Evolutionary conservation across 257 asterid species (phyloP), one percentile per base, ranked within the genome.

Genomic region (Ilex asprella): DNA sequence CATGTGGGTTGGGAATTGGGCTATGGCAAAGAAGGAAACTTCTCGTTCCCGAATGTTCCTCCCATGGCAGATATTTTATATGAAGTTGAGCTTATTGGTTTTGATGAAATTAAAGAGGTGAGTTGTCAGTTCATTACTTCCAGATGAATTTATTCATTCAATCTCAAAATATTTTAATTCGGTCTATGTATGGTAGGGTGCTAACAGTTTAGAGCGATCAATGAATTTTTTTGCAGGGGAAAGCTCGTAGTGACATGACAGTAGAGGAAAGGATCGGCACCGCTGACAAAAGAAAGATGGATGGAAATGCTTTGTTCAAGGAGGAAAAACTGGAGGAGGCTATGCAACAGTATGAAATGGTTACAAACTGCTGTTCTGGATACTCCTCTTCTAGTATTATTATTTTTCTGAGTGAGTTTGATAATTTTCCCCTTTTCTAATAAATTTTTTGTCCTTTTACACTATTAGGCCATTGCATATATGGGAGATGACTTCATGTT

Each of bases 401-500:
- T 21, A 21, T 21, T 21, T 21, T 21, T 21, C 27, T 21, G 27
- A 21, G 27, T 21, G 27, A 21, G 27, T 21, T 21, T 21, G 27
- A 21, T 21, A 21, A 21, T 21, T 21, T 21, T 21, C 27, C 27
- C 27, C 27, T 21, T 21, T 21, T 21, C 27, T 21, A 21, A 21
- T 21, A 21, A 21, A 21, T 21, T 21, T 21, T 21, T 21, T 21
- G 55, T 11, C 55, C 16, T 50, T 50, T 65, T 75, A 51, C 43
- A 67, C 59, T 29, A 66, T 27, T 63, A 93, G 99, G 99, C 99
- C 71, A 87, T 89, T 60, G 96, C 97, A 59, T 93, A 93, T 74
- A 59, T 93, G 93, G 99, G 96, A 78, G 97, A 93, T 66, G 99
- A 93, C 70, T 93, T 89, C 84, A 89, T 89, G 99, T 89, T 93